Conservation (phyloP, 2,329 filamentous ascomycete species). For the Dichotomopilus funicola region DNA sequence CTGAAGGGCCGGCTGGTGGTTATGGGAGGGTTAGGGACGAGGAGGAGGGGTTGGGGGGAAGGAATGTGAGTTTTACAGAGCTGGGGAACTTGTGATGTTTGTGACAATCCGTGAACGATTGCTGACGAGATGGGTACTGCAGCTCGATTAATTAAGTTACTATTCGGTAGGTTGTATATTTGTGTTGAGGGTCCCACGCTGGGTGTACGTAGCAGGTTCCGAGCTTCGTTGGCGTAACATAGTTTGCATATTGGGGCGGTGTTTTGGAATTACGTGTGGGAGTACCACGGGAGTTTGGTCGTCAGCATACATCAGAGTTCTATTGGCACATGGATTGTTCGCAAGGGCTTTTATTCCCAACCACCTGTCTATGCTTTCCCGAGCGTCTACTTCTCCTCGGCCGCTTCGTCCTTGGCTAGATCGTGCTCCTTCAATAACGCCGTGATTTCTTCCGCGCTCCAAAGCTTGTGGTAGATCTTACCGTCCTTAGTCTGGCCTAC, state of each 20-base stretch:
- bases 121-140: not conserved
- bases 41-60: slow-evolving; percentile 38
- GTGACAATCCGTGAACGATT: slow-evolving; percentile 15
- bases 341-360: slow-evolving; percentile 12
- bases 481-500: slow-evolving; percentile 92
- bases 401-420: slow-evolving; percentile 76
- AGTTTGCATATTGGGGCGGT: no score
- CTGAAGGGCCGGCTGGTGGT: slow-evolving; percentile 20
- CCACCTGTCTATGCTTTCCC: slow-evolving; percentile 1
- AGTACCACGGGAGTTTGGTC: slow-evolving; percentile 3
- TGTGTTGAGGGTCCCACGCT: no score
- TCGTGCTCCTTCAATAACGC: slow-evolving; percentile 91
- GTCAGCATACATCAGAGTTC: slow-evolving; percentile 15
- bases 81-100: not conserved
- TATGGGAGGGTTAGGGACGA: slow-evolving; percentile 46
- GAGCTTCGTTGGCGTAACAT: no score
- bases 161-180: no score
- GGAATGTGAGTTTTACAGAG: slow-evolving; percentile 33
- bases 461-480: slow-evolving; percentile 96
- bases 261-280: no score
- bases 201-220: no score
- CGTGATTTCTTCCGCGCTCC: slow-evolving; percentile 95
- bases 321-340: slow-evolving; percentile 27
- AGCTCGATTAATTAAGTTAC: slow-evolving; percentile 1
- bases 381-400: slow-evolving; percentile 53